Percentiles rank a stretch among this genome's conserved stretches.
phyloP scores from a whole-genome alignment of 176 grass and related monocot genomes.

The Dactylis glomerata region DNA sequence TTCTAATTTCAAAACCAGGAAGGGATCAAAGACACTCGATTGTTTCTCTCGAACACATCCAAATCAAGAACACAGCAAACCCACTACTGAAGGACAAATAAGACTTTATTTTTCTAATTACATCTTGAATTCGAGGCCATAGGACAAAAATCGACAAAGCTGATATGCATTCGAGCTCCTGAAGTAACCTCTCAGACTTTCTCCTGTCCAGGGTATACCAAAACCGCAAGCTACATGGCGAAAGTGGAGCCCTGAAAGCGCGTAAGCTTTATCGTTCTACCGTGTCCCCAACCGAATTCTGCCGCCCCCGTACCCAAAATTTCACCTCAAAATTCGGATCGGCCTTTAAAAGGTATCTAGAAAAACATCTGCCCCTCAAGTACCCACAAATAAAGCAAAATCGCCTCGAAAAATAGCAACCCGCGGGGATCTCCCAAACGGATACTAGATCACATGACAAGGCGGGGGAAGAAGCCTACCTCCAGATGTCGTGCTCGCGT shows the following conservation, averaged over 20 bases:
- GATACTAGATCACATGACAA: neutral
- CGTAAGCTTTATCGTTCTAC: neutral
- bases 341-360: neutral
- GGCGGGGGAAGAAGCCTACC: slow-evolving; percentile 19
- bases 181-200: neutral
- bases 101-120: neutral
- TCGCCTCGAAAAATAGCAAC: neutral
- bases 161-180: neutral
- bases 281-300: neutral
- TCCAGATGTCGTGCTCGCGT: slow-evolving; percentile 68
- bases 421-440: neutral
- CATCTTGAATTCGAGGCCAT: neutral
- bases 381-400: neutral
- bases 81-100: neutral
- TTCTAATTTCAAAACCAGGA: neutral
- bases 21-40: neutral
- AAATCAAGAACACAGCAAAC: slow-evolving; percentile 30
- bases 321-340: neutral
- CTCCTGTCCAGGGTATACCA: neutral
- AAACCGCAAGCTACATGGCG: neutral
- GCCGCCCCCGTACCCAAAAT: neutral
- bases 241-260: neutral
- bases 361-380: neutral
- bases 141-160: neutral
- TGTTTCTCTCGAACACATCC: neutral